Percentiles rank a stretch among this genome's conserved stretches.
phyloP scores from a whole-genome alignment of 2,329 filamentous ascomycete species.

The Colletotrichum sp. region DNA sequence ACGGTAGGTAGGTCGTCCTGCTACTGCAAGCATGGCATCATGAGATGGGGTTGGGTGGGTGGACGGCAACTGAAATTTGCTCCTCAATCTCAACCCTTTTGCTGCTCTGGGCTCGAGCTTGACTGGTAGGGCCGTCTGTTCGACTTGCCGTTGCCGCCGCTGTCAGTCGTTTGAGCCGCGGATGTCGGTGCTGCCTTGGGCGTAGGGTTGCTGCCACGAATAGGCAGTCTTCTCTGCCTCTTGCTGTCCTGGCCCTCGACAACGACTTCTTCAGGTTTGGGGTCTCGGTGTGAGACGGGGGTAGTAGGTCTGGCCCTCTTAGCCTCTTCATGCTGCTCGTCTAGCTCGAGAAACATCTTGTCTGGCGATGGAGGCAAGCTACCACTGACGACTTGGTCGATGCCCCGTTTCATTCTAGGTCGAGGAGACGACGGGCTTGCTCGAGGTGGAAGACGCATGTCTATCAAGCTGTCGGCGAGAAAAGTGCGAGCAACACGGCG shows the following conservation, averaged over 20 bases:
- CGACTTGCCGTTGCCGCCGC: background rate
- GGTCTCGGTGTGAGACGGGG: background rate
- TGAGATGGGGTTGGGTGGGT: background rate
- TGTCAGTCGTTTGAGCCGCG: background rate
- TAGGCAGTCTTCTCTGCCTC: background rate
- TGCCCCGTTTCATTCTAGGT: background rate
- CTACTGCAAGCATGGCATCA: constrained; percentile 12
- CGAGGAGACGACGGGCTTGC: background rate
- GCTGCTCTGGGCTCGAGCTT: background rate
- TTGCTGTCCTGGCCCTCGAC: background rate
- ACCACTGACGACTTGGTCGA: constrained; percentile 6
- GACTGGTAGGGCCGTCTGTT: background rate
- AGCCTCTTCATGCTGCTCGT: constrained; percentile 13
- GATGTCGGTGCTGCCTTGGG: background rate
- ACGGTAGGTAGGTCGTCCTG: constrained; percentile 1
- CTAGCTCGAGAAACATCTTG: constrained; percentile 13
- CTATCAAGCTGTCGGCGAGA: constrained; percentile 13
- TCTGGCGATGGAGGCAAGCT: constrained; percentile 9
- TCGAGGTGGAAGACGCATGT: background rate
- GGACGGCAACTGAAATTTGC: background rate
- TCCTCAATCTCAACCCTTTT: background rate
- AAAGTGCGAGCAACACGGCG: constrained; percentile 1
- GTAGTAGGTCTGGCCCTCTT: background rate
- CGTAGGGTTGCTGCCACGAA: background rate
- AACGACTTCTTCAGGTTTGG: background rate